phyloP scores from a whole-genome alignment of 495 filamentous ascomycete species.

The Xylaria venustula region DNA sequence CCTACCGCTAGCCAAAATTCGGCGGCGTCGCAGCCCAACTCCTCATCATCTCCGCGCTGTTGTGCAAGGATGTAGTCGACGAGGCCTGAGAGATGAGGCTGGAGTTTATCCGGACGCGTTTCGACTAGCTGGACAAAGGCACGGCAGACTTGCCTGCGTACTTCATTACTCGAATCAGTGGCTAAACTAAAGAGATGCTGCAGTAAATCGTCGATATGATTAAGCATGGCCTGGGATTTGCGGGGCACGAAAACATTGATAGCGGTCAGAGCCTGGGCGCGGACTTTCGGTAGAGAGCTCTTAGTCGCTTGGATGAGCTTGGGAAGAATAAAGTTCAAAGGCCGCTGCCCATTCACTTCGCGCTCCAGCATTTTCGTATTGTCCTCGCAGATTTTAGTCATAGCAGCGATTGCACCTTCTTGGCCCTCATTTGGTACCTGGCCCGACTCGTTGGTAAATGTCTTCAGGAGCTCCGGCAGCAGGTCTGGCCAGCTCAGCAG shows the following conservation, averaged over 20 bases:
- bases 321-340: slow-evolving; percentile 84
- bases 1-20: slow-evolving; percentile 97
- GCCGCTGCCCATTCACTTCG: slow-evolving; percentile 81
- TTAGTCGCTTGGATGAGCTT: slow-evolving; percentile 85
- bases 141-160: slow-evolving; percentile 87
- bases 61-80: slow-evolving; percentile 92
- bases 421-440: slow-evolving; percentile 67
- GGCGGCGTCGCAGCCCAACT: slow-evolving; percentile 89
- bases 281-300: slow-evolving; percentile 69
- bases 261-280: slow-evolving; percentile 71
- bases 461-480: slow-evolving; percentile 71
- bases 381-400: slow-evolving; percentile 96
- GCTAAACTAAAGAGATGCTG: slow-evolving; percentile 79
- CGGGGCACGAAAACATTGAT: slow-evolving; percentile 91
- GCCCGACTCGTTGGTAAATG: slow-evolving; percentile 71
- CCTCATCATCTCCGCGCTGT: slow-evolving; percentile 85
- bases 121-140: slow-evolving; percentile 92
- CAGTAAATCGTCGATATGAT: slow-evolving; percentile 74
- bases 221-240: slow-evolving; percentile 71
- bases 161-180: slow-evolving; percentile 69
- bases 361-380: slow-evolving; percentile 83
- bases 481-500: slow-evolving; percentile 90
- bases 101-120: slow-evolving; percentile 81
- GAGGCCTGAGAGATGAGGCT: slow-evolving; percentile 82
- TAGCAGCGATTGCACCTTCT: slow-evolving; percentile 89